Conservation (phyloP, 257 asterid species). For the Eustoma russellianum region DNA sequence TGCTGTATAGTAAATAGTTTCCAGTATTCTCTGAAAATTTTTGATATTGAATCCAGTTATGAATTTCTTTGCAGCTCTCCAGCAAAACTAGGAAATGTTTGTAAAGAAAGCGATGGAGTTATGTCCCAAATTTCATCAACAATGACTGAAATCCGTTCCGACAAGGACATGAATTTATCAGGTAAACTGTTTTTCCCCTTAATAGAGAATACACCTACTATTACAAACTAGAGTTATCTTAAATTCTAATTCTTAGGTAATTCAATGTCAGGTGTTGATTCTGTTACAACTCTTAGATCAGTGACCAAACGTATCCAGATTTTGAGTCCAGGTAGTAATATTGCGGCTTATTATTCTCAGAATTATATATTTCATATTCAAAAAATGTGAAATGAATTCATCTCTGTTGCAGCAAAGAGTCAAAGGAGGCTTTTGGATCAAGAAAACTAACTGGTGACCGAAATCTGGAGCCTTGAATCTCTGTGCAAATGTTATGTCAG, state of each 20-base stretch:
- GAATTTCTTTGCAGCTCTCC: constrained; percentile 47
- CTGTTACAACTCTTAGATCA: constrained; percentile 54
- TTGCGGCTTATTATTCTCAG: too few relatives aligned
- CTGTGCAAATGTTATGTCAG: too few relatives aligned
- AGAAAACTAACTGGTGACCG: constrained; percentile 13
- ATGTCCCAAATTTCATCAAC: constrained; percentile 42
- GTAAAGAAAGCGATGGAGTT: constrained; percentile 27
- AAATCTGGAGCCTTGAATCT: background rate
- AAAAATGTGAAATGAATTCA: constrained; percentile 5
- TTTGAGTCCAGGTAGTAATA: constrained; percentile 68
- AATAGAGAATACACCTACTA: constrained; percentile 1
- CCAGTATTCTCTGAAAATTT: background rate
- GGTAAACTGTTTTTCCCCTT: constrained; percentile 27
- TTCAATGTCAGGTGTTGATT: constrained; percentile 42
- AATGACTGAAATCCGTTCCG: constrained; percentile 37
- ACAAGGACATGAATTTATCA: constrained; percentile 30
- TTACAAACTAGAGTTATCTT: constrained; percentile 8
- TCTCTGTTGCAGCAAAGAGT: constrained; percentile 37
- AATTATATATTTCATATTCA: too few relatives aligned
- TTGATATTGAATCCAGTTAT: background rate
- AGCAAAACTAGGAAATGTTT: constrained; percentile 23
- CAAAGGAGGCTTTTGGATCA: constrained; percentile 18
- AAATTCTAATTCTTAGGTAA: constrained; percentile 2
- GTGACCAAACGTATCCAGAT: constrained; percentile 61
- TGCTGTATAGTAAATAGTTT: background rate